Conservation (phyloP, 306 rosid genomes). For the Dalbergia oliveri region DNA sequence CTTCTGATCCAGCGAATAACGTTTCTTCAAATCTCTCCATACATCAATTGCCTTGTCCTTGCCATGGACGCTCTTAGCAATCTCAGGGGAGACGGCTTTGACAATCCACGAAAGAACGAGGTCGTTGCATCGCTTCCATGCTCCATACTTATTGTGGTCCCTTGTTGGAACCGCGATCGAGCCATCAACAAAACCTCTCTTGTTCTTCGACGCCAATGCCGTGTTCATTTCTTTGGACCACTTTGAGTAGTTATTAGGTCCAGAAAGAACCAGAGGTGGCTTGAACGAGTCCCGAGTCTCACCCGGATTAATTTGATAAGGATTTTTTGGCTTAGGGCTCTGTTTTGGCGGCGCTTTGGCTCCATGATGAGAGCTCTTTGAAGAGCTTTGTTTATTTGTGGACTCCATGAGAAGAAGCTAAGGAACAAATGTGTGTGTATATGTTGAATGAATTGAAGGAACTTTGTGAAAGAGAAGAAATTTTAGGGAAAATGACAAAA, state of each 20-base stretch:
- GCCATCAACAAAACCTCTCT: not conserved
- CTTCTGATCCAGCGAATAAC: too few species aligned
- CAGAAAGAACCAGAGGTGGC: not conserved
- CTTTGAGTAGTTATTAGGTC: not conserved
- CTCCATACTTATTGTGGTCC: not conserved
- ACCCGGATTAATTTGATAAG: too few species aligned
- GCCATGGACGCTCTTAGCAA: not conserved
- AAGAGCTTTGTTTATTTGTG: too few species aligned
- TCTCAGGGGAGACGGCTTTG: not conserved
- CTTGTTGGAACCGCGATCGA: not conserved
- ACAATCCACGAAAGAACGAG: not conserved
- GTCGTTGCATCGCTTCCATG: not conserved
- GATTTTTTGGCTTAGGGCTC: too few species aligned
- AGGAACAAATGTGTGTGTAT: too few species aligned
- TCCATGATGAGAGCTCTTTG: too few species aligned
- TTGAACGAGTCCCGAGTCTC: too few species aligned
- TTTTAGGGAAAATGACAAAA: too few species aligned
- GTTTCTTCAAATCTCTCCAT: not conserved
- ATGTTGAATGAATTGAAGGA: too few species aligned
- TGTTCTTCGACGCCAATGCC: not conserved
- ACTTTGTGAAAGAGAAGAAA: too few species aligned
- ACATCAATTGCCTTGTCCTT: not conserved
- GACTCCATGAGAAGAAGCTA: too few species aligned
- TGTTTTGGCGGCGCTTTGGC: too few species aligned
- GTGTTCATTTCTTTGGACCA: not conserved